These are phyloP conservation scores for Nepenthes alata DNA, from an alignment of 179 eudicot species.

Conservation along the genomic window DNA sequence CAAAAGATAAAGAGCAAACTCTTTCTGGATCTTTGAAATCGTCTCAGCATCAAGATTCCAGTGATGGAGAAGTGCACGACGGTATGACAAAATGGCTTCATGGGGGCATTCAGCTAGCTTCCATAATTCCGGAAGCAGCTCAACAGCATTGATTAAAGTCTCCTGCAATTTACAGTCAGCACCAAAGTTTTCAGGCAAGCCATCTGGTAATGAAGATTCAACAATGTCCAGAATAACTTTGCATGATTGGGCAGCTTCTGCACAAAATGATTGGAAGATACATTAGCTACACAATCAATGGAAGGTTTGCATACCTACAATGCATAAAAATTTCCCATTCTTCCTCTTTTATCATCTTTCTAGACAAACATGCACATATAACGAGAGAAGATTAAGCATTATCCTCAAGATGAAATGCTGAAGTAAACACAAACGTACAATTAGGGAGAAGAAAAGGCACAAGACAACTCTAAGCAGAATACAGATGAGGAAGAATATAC, in stretches of 20 bases:
- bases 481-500: too few species aligned
- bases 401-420: too few species aligned
- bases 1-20: constrained; percentile 73
- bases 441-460: too few species aligned
- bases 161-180: constrained; percentile 86
- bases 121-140: constrained; percentile 88
- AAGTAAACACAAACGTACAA: too few species aligned
- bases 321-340: not conserved
- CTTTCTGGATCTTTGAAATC: constrained; percentile 60
- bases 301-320: not conserved
- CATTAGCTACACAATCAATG: constrained; percentile 15
- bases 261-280: constrained; percentile 24
- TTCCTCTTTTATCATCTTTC: not conserved
- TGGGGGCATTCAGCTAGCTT: constrained; percentile 60
- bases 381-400: too few species aligned
- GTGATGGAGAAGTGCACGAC: constrained; percentile 58
- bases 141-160: constrained; percentile 55
- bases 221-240: constrained; percentile 75
- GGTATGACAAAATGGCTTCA: constrained; percentile 64
- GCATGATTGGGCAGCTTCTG: constrained; percentile 99
- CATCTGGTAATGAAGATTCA: constrained; percentile 83
- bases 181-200: constrained; percentile 76
- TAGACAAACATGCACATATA: not conserved
- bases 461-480: too few species aligned
- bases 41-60: constrained; percentile 72